Percentiles rank a stretch among this genome's conserved stretches.
Evolutionary conservation across 371 early-diverging fungal species (phyloP).

Genomic region (Neoconidiobolus thromboides): DNA sequence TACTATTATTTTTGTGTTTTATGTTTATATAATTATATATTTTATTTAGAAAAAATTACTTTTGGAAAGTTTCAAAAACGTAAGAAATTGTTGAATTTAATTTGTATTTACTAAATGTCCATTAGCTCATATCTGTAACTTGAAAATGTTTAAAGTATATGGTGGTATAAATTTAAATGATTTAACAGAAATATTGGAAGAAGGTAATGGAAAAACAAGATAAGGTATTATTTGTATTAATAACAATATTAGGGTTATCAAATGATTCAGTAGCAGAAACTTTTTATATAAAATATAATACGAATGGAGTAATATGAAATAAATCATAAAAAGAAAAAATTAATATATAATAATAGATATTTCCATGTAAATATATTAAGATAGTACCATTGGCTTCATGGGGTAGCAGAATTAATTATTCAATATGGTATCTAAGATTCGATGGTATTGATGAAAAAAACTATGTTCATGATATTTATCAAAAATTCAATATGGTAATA

Average conservation of each 20-base stretch:
- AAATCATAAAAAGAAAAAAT: neutral
- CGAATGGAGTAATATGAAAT: slow-evolving; percentile 8
- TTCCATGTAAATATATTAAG: slow-evolving; percentile 76
- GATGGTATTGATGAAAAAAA: slow-evolving; percentile 48
- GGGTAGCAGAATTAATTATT: slow-evolving; percentile 87
- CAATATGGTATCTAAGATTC: slow-evolving; percentile 85
- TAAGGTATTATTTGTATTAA: neutral
- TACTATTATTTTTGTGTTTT: neutral
- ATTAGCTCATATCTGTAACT: slow-evolving; percentile 82
- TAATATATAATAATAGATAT: slow-evolving; percentile 19
- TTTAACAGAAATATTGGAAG: slow-evolving; percentile 71
- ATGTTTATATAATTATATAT: too few relatives aligned
- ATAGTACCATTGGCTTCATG: slow-evolving; percentile 80
- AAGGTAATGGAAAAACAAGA: slow-evolving; percentile 27
- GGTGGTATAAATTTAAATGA: slow-evolving; percentile 60
- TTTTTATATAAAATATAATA: slow-evolving; percentile 29
- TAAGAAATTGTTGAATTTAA: slow-evolving; percentile 11
- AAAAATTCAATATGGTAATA: slow-evolving; percentile 44
- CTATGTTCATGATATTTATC: slow-evolving; percentile 34
- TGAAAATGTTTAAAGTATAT: slow-evolving; percentile 89
- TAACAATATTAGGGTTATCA: slow-evolving; percentile 32
- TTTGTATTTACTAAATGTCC: slow-evolving; percentile 2
- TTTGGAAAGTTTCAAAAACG: slow-evolving; percentile 92
- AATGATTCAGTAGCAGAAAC: slow-evolving; percentile 85
- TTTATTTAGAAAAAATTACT: slow-evolving; percentile 24